A percentile compares a stretch with the other conserved stretches of the same genome.
These are phyloP conservation scores for Leccinum aurantiacum DNA, from an alignment of 768 basidiomycete genomes.

Conservation along the genomic window DNA sequence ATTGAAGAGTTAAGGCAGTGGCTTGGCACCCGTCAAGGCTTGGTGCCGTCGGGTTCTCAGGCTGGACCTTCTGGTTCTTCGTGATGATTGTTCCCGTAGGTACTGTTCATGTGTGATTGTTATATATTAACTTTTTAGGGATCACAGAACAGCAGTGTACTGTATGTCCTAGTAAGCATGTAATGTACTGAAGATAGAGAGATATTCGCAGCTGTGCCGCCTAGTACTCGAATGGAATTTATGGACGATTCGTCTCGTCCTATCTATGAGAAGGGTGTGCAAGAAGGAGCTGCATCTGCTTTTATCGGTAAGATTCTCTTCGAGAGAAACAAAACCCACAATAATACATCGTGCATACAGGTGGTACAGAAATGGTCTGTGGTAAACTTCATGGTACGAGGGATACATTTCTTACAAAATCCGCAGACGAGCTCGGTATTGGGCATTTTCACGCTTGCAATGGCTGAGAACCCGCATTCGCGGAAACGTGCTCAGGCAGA, in stretches of 20 bases:
- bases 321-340: not conserved
- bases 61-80: no score
- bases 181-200: no score
- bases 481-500: not conserved
- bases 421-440: not conserved
- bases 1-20: constrained; percentile 1
- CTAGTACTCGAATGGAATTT: not conserved
- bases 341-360: not conserved
- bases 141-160: no score
- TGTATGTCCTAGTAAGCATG: no score
- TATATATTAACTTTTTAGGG: no score
- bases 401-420: not conserved
- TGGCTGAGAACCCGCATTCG: not conserved
- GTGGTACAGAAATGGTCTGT: not conserved
- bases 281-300: not conserved
- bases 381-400: not conserved
- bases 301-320: not conserved
- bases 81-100: no score
- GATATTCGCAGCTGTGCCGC: no score
- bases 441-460: not conserved
- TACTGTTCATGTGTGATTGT: no score
- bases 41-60: no score
- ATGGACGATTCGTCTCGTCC: not conserved
- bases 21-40: no score
- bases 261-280: not conserved